Base-by-base conservation (phyloP, 495 filamentous ascomycete genomes). In the Cryomyces antarcticus region DNA sequence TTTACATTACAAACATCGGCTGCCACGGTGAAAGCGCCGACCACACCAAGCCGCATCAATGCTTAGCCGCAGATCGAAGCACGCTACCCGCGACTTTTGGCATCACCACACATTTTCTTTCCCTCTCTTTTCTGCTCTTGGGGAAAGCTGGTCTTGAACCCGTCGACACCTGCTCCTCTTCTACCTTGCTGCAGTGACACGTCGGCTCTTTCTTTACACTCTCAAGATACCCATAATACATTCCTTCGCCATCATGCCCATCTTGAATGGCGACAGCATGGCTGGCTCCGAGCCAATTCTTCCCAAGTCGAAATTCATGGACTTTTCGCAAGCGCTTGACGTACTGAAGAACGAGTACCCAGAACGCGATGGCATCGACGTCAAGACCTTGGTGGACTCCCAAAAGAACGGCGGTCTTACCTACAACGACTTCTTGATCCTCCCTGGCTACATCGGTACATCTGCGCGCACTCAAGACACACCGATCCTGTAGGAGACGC, bases 331-430 rank as follows among this genome's bases (percentile, higher is more conserved):
- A 50, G 92, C 92, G 44, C 57, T 87, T 41, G 77, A 92, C 58
- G 65, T 86, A 37, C 69, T 95, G 51, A 65, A 78, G 53, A 67
- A 66, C 41, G 72, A 82, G 41, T 95, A 93, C 57, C 44, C 68
- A 30, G 66, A 64, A 57, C 63, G 65, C 49, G 89, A 96, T 75
- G 89, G 89, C 46, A 73, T 99, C 47, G 76, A 81, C 60, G 74
- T 82, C 48, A 67, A 79, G 49, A 75, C 80, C 39, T 67, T 99
- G 38, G 68, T 95, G 46, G 82, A 95, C 64, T 83, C 88, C 38
- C 80, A 77, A 61, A 76, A 70, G 55, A 75, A 80, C 57, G 89
- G 89, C 47, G 89, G 89, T 45, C 68, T 99, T 60, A 95, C 89
- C 41, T 83, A 78, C 61, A 80, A 80, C 59, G 76, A 80, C 55